These are phyloP conservation scores for Lathyrus sativus DNA, from an alignment of 306 rosid genomes.

Conservation along the genomic window DNA sequence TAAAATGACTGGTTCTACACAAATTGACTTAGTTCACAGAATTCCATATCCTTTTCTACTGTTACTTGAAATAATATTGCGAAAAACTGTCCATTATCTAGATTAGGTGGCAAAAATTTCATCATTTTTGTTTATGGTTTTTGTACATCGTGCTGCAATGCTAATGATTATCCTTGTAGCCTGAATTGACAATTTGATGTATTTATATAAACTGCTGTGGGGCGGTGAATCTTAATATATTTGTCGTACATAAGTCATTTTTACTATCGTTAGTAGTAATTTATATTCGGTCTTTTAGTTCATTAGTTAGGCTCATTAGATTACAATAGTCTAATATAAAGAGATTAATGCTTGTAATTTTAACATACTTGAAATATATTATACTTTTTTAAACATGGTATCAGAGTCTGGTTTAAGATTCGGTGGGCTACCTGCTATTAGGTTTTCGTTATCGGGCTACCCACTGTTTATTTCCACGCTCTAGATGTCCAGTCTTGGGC, in stretches of 20 bases:
- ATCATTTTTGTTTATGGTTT: slow-evolving; percentile 6
- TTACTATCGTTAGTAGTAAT: no score
- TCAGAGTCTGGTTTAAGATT: no score
- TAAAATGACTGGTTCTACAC: slow-evolving; percentile 1
- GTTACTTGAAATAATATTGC: neutral
- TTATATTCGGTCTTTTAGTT: no score
- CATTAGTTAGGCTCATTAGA: neutral
- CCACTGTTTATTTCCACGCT: no score
- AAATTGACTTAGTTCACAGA: neutral
- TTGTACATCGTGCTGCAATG: neutral
- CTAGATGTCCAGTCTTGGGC: no score
- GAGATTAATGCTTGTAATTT: no score
- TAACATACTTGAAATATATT: no score
- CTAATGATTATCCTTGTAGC: neutral
- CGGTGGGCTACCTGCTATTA: no score
- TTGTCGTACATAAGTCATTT: no score
- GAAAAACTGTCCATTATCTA: neutral
- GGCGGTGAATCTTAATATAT: slow-evolving; percentile 8
- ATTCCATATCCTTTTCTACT: neutral
- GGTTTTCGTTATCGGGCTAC: no score
- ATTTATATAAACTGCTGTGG: neutral
- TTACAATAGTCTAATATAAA: no score
- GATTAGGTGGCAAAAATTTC: slow-evolving; percentile 22
- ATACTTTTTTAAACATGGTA: no score
- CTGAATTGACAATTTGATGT: neutral